These are phyloP conservation scores for Fusarium marasasianum DNA, from an alignment of 2,329 filamentous ascomycete species.

Conservation along the genomic window DNA sequence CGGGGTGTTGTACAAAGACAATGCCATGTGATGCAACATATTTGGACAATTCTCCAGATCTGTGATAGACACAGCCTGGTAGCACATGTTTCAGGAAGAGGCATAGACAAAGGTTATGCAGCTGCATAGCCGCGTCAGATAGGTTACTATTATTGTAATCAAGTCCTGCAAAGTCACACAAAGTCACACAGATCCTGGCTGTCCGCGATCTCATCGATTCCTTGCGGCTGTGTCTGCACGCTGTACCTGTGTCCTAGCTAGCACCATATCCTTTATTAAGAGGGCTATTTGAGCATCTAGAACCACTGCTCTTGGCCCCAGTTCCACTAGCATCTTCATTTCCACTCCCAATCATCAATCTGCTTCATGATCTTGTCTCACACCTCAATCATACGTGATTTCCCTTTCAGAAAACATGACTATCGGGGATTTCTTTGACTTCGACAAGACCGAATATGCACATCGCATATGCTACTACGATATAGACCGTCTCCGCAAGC, in stretches of 20 bases:
- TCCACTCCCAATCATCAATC: not conserved
- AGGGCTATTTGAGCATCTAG: not conserved
- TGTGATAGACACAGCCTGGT: not conserved
- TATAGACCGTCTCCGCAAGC: not conserved
- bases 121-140: not conserved
- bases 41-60: not conserved
- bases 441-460: not conserved
- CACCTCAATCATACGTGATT: not conserved
- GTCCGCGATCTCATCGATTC: not conserved
- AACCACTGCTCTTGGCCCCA: not conserved
- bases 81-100: not conserved
- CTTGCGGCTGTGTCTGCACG: not conserved
- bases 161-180: not conserved
- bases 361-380: not conserved
- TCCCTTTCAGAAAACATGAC: not conserved
- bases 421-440: not conserved
- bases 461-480: not conserved
- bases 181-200: not conserved
- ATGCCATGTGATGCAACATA: not conserved
- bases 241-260: not conserved
- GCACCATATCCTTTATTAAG: not conserved
- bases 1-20: not conserved
- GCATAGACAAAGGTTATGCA: not conserved
- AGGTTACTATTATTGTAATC: not conserved
- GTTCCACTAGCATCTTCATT: not conserved